Base-by-base conservation (phyloP, 345 rosid species). In the Camelina laxa region DNA sequence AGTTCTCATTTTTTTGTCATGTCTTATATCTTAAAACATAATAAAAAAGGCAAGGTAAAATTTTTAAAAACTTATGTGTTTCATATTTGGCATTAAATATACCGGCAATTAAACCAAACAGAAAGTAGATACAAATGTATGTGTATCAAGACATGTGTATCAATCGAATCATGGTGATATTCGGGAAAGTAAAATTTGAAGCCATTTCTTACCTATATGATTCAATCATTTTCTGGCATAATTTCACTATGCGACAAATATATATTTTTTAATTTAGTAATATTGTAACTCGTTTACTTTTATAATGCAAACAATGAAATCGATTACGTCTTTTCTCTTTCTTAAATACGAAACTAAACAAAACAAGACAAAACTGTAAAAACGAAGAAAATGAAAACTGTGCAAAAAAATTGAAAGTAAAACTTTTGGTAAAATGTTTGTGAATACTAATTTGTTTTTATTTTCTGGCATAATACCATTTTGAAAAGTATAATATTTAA, bases 221-320 rank as follows among this genome's bases (percentile, higher is more conserved):
- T 30, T 54, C 47, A 44, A 54, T 64, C 70, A 30, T 63, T 47
- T 73, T n/a, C n/a, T n/a, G n/a, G n/a, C n/a, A n/a, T n/a, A n/a
- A 30, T 63, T 47, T 73, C 62, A 54, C 56, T 41, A 72, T 41
- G 42, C 70, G 56, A 63, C 70, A 73, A n/a, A n/a, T n/a, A n/a
- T n/a, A n/a, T n/a, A n/a, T n/a, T n/a, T n/a, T n/a, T n/a, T n/a
- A n/a, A n/a, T n/a, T n/a, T n/a, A n/a, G n/a, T n/a, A n/a, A n/a
- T n/a, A n/a, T n/a, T n/a, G n/a, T n/a, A n/a, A n/a, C n/a, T n/a
- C n/a, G n/a, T n/a, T n/a, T n/a, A n/a, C n/a, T n/a, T n/a, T n/a
- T n/a, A n/a, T n/a, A n/a, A n/a, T n/a, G n/a, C n/a, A n/a, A n/a
- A n/a, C n/a, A n/a, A n/a, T n/a, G n/a, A n/a, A 33, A 6, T 3